Evolutionary conservation across 495 filamentous ascomycete genomes (phyloP).

Genomic region (Talaromyces wortmannii): DNA sequence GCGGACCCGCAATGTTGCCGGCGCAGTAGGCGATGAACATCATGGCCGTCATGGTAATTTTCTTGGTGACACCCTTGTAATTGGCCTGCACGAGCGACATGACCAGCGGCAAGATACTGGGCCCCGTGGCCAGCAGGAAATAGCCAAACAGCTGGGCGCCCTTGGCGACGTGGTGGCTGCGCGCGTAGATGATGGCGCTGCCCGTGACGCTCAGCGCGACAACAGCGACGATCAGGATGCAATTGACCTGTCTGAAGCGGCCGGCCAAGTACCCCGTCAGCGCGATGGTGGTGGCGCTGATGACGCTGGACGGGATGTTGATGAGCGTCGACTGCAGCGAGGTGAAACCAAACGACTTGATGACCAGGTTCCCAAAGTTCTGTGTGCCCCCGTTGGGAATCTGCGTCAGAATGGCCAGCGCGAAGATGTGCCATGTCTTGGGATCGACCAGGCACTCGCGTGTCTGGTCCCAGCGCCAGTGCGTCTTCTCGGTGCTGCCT

Average conservation of each 20-base stretch:
- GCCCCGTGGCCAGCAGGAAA: constrained; percentile 46
- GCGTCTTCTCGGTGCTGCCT: constrained; percentile 44
- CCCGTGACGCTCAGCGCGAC: constrained; percentile 38
- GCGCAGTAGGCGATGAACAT: constrained; percentile 34
- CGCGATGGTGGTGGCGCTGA: constrained; percentile 28
- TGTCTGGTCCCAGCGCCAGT: constrained; percentile 49
- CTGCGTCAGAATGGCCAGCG: constrained; percentile 46
- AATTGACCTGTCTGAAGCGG: constrained; percentile 22
- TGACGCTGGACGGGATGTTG: constrained; percentile 32
- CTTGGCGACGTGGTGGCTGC: constrained; percentile 43
- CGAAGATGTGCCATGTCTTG: constrained; percentile 53
- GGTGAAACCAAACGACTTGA: constrained; percentile 37
- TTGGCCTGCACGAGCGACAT: constrained; percentile 52
- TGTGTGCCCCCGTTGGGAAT: constrained; percentile 38
- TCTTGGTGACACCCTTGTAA: constrained; percentile 62
- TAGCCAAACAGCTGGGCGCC: constrained; percentile 50
- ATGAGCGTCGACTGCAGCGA: constrained; percentile 33
- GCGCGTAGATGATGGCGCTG: constrained; percentile 52
- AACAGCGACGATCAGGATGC: constrained; percentile 21
- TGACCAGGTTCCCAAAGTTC: constrained; percentile 38
- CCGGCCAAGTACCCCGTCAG: constrained; percentile 30
- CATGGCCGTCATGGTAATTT: constrained; percentile 41
- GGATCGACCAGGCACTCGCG: constrained; percentile 47
- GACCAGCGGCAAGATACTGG: constrained; percentile 50
- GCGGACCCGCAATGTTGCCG: constrained; percentile 34